phyloP scores from a whole-genome alignment of 805 yeast species.

The Starmerella stellata region DNA sequence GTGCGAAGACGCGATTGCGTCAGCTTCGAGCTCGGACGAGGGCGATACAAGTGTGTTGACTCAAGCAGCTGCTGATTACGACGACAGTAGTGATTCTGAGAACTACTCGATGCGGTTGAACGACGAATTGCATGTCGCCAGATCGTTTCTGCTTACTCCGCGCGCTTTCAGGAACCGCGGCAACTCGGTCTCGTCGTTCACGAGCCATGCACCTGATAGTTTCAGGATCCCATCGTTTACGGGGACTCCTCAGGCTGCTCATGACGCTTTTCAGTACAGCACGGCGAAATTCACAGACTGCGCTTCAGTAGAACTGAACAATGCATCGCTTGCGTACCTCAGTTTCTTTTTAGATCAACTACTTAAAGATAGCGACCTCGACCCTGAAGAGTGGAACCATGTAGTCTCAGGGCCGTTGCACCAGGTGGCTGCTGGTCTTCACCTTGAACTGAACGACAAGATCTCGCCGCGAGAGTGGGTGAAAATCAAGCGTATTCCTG shows the following conservation, averaged over 20 bases:
- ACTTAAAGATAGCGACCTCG: conserved; percentile 20
- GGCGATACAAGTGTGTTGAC: conserved; percentile 15
- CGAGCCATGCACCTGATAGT: neutral
- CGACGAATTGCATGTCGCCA: conserved; percentile 1
- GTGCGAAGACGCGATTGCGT: conserved; percentile 14
- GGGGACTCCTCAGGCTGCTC: neutral
- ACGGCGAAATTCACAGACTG: conserved; percentile 12
- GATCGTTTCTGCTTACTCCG: conserved; percentile 5
- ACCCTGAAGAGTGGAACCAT: conserved; percentile 40
- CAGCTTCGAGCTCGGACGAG: conserved; percentile 26
- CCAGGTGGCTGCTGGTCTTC: conserved; percentile 39
- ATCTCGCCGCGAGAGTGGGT: conserved; percentile 78
- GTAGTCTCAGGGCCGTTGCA: conserved; percentile 35
- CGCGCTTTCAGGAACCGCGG: neutral
- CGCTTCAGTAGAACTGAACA: conserved; percentile 19
- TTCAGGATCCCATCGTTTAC: neutral
- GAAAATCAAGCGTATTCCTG: conserved; percentile 67
- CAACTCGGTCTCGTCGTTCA: neutral
- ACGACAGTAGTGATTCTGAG: neutral
- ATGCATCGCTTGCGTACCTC: conserved; percentile 21
- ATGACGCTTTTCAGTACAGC: conserved; percentile 6
- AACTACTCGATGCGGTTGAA: neutral
- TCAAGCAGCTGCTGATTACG: conserved; percentile 1
- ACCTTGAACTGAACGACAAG: conserved; percentile 45
- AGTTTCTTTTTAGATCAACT: conserved; percentile 20